Conservation (phyloP, 345 rosid species). For the Fremontodendron californicum region DNA sequence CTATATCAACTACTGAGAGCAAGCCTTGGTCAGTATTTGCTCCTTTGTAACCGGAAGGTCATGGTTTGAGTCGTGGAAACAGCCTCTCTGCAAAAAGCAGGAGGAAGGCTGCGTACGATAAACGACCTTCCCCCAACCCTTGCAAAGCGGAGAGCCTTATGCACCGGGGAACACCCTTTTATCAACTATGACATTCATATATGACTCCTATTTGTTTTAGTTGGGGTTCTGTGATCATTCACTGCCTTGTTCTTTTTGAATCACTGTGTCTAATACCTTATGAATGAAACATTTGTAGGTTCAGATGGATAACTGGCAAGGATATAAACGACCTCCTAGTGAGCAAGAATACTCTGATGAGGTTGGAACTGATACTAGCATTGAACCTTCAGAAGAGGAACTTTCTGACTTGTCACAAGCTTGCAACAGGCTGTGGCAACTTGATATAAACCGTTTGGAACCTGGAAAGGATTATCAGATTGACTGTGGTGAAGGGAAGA, state of each 20-base stretch:
- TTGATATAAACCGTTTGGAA: slow-evolving; percentile 64
- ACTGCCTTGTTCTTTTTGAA: neutral
- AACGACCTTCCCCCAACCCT: neutral
- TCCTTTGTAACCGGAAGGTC: neutral
- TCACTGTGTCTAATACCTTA: neutral
- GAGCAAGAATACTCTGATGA: slow-evolving; percentile 73
- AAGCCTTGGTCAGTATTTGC: neutral
- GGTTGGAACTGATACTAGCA: slow-evolving; percentile 32
- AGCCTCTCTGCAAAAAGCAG: too few species aligned
- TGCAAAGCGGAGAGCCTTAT: neutral
- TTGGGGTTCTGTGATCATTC: neutral
- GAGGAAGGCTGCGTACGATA: too few species aligned
- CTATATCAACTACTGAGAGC: neutral
- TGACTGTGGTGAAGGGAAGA: slow-evolving; percentile 92
- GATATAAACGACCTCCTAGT: slow-evolving; percentile 56
- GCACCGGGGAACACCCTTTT: neutral
- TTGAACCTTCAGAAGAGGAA: slow-evolving; percentile 66
- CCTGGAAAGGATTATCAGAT: slow-evolving; percentile 84
- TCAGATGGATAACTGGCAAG: slow-evolving; percentile 70
- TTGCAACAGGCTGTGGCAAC: slow-evolving; percentile 89
- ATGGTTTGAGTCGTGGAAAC: too few species aligned
- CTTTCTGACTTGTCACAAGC: slow-evolving; percentile 74
- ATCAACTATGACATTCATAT: neutral
- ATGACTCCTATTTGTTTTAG: neutral
- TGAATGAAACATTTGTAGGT: slow-evolving; percentile 38